Evolutionary conservation across 306 rosid species (phyloP).

Genomic region (Malus asiatica): DNA sequence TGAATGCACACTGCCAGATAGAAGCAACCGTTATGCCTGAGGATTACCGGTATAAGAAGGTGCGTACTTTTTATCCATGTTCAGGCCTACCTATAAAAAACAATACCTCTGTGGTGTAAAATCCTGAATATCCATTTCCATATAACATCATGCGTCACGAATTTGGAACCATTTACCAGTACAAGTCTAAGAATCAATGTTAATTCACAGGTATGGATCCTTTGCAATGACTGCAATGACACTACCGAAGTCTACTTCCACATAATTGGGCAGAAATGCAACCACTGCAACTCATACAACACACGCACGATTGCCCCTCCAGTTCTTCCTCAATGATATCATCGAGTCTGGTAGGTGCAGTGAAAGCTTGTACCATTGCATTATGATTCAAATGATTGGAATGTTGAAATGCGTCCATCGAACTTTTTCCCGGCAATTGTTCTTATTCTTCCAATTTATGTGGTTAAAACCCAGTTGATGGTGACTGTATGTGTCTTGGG

Average conservation of each 20-base stretch:
- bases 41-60: conserved; percentile 79
- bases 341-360: conserved; percentile 1
- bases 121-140: background rate
- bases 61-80: conserved; percentile 20
- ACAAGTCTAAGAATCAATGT: conserved; percentile 9
- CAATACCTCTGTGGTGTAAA: background rate
- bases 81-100: background rate
- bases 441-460: conserved; percentile 24
- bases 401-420: conserved; percentile 10
- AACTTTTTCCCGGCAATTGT: conserved; percentile 18
- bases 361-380: conserved; percentile 4
- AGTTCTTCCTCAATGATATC: conserved; percentile 63
- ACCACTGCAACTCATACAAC: conserved; percentile 86
- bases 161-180: background rate
- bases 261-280: conserved; percentile 84
- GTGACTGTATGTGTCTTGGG: conserved; percentile 7
- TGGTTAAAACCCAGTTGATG: conserved; percentile 10
- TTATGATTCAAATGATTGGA: conserved; percentile 13
- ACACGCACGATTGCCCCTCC: conserved; percentile 93
- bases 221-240: conserved; percentile 94
- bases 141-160: background rate
- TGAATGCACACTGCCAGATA: conserved; percentile 41
- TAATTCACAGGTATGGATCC: conserved; percentile 83
- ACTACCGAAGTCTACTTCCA: conserved; percentile 84
- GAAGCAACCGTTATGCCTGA: conserved; percentile 83